These are phyloP conservation scores for Zanthoxylum bungeanum DNA, from an alignment of 345 rosid genomes.

Conservation along the genomic window DNA sequence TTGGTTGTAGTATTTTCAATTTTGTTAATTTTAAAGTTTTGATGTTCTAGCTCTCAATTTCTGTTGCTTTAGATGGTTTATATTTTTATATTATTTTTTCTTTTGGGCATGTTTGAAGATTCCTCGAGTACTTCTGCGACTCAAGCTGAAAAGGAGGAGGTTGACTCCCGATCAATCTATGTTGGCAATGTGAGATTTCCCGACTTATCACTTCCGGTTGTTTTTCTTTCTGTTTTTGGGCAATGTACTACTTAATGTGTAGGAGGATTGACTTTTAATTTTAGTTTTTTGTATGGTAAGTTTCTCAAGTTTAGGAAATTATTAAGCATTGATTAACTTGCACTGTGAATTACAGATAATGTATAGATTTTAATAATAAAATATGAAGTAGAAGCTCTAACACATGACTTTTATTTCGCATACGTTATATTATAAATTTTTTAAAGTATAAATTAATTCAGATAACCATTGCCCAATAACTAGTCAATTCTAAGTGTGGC, in stretches of 20 bases:
- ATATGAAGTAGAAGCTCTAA: neutral
- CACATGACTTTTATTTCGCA: neutral
- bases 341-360: neutral
- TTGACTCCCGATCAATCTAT: conserved; percentile 89
- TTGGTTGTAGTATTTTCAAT: neutral
- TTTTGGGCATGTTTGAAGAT: conserved; percentile 47
- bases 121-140: conserved; percentile 58
- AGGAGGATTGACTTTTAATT: neutral
- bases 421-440: neutral
- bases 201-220: neutral
- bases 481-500: neutral
- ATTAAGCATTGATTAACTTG: neutral
- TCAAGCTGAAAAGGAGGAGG: conserved; percentile 95
- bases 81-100: conserved; percentile 2
- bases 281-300: neutral
- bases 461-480: neutral
- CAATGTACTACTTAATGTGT: neutral
- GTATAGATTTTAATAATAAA: neutral
- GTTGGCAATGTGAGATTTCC: conserved; percentile 91
- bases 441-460: too few species aligned
- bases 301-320: neutral
- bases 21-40: too few species aligned
- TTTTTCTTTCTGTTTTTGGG: neutral
- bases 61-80: conserved; percentile 8
- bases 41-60: neutral